These are phyloP conservation scores for Silybum marianum DNA, from an alignment of 129 eudicot species.

Conservation along the genomic window DNA sequence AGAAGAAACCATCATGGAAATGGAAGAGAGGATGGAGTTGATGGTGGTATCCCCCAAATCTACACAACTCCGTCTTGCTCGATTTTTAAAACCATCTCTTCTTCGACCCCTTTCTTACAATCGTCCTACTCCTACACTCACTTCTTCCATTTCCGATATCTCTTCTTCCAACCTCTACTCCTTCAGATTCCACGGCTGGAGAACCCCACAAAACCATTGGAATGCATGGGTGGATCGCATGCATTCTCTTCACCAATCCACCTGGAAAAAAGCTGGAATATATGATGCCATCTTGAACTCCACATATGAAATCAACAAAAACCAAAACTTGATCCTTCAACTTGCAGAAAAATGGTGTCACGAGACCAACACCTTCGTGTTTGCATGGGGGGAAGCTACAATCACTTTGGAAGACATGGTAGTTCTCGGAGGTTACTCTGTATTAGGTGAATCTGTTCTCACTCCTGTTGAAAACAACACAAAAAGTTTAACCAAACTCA, in stretches of 20 bases:
- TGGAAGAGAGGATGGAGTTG: conserved; percentile 29
- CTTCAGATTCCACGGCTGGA: conserved; percentile 35
- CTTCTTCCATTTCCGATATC: not conserved
- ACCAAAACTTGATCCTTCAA: conserved; percentile 27
- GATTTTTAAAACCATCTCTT: conserved; percentile 21
- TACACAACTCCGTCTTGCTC: not conserved
- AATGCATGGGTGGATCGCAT: conserved; percentile 37
- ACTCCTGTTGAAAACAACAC: not conserved
- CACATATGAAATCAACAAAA: not conserved
- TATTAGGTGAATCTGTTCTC: conserved; percentile 36
- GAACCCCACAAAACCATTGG: conserved; percentile 22
- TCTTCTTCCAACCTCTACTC: not conserved
- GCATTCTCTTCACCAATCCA: conserved; percentile 26
- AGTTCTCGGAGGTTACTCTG: conserved; percentile 50
- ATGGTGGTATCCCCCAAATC: conserved; percentile 15
- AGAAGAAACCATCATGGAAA: conserved; percentile 28
- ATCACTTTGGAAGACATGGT: conserved; percentile 51
- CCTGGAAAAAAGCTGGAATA: conserved; percentile 47
- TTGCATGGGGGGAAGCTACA: conserved; percentile 55
- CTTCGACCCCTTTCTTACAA: conserved; percentile 2
- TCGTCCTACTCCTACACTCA: not conserved
- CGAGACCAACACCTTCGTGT: conserved; percentile 47
- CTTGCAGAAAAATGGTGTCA: conserved; percentile 46
- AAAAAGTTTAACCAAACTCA: conserved; percentile 19
- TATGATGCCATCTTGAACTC: conserved; percentile 37